These are phyloP conservation scores for Sordariomycetes sp. DNA, from an alignment of 2,329 filamentous ascomycete species.

Conservation along the genomic window DNA sequence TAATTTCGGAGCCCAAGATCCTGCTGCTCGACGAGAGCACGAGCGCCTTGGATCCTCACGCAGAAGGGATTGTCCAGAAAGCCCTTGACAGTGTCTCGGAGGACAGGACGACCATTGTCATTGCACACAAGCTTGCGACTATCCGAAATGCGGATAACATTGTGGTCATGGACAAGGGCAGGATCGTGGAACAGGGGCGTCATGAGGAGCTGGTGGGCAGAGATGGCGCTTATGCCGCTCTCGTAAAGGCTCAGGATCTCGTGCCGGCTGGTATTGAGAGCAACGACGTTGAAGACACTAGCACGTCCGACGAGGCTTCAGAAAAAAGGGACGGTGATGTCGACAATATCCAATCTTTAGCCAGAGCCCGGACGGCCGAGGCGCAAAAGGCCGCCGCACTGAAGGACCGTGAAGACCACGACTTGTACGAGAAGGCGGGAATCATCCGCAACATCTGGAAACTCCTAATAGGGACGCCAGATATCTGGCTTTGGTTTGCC, in stretches of 20 bases:
- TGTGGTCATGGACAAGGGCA: constrained; percentile 47
- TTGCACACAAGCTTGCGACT: constrained; percentile 47
- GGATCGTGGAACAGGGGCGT: constrained; percentile 45
- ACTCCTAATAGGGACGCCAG: constrained; percentile 5
- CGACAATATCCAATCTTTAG: background rate
- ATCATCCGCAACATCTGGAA: constrained; percentile 7
- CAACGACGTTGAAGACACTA: background rate
- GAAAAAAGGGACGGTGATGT: constrained; percentile 8
- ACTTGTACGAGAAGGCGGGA: constrained; percentile 7
- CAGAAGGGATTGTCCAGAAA: constrained; percentile 37
- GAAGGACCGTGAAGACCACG: constrained; percentile 21
- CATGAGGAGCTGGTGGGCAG: constrained; percentile 40
- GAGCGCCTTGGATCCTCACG: constrained; percentile 34
- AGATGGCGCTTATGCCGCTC: constrained; percentile 31
- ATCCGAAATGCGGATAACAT: constrained; percentile 52
- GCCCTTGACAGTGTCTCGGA: constrained; percentile 39
- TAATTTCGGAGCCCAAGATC: constrained; percentile 49
- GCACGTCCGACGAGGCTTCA: constrained; percentile 5
- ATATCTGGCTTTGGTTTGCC: constrained; percentile 7
- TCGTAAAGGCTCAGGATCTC: constrained; percentile 31
- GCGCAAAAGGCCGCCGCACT: constrained; percentile 16
- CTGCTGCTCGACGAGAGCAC: constrained; percentile 59
- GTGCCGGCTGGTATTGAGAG: background rate
- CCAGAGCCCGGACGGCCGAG: constrained; percentile 12
- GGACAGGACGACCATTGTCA: constrained; percentile 52